These are phyloP conservation scores for Candida maesae DNA, from an alignment of 805 yeast species.

Conservation along the genomic window DNA sequence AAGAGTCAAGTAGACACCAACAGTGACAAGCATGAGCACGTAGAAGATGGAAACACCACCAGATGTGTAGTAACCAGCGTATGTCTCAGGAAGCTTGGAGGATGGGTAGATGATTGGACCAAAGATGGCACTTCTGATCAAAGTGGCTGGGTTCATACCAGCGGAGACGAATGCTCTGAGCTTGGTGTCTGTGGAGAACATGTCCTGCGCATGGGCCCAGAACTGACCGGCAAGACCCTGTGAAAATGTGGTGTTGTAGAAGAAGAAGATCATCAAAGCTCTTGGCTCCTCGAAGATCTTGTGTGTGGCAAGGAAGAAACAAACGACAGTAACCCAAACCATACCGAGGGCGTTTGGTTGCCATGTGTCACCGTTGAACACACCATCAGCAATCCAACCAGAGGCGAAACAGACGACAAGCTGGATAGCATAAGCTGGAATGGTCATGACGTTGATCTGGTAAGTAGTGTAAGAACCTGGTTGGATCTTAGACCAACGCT, in stretches of 20 bases:
- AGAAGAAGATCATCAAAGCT: constrained; percentile 10
- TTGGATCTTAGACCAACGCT: constrained; percentile 9
- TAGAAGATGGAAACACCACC: constrained; percentile 11
- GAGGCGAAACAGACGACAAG: constrained; percentile 6
- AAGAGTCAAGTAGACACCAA: constrained; percentile 6
- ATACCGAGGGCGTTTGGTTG: constrained; percentile 8
- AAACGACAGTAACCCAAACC: constrained; percentile 6
- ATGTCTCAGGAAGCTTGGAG: constrained; percentile 11
- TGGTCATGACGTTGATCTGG: constrained; percentile 10
- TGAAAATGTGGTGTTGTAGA: constrained; percentile 12
- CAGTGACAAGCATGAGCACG: constrained; percentile 7
- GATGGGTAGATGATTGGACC: constrained; percentile 13
- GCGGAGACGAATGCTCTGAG: constrained; percentile 14
- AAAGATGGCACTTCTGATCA: constrained; percentile 12
- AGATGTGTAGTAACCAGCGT: constrained; percentile 13
- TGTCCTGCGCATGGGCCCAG: constrained; percentile 16
- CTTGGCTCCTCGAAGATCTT: constrained; percentile 8
- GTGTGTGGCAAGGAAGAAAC: constrained; percentile 13
- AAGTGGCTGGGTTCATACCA: constrained; percentile 14
- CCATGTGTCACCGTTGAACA: constrained; percentile 16
- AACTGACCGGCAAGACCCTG: constrained; percentile 15
- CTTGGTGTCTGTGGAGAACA: constrained; percentile 11
- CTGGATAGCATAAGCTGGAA: constrained; percentile 12
- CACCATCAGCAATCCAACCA: constrained; percentile 14
- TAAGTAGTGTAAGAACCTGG: constrained; percentile 9